phyloP scores from a whole-genome alignment of 345 rosid species.

The Eucalyptus erythrocorys region DNA sequence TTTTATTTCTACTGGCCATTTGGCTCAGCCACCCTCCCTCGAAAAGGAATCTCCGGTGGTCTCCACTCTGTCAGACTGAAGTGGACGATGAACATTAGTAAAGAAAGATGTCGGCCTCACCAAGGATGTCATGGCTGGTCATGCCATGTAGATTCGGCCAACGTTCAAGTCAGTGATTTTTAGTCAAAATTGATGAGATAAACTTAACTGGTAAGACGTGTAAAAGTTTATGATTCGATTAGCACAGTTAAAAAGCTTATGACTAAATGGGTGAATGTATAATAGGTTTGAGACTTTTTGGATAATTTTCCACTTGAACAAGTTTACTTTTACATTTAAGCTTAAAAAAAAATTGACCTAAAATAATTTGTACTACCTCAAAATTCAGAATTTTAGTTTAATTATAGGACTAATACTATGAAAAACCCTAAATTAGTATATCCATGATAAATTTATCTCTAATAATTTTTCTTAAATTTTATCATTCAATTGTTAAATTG shows the following conservation, averaged over 20 bases:
- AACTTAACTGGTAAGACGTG: accelerated
- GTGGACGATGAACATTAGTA: background rate
- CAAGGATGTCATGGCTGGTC: too few species aligned
- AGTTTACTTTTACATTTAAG: background rate
- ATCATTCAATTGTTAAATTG: too few species aligned
- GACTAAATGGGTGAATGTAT: accelerated
- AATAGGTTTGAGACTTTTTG: accelerated
- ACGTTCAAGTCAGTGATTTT: accelerated
- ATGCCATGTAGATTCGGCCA: too few species aligned
- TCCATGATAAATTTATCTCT: too few species aligned
- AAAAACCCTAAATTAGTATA: too few species aligned
- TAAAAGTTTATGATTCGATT: too few species aligned
- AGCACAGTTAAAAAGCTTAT: accelerated
- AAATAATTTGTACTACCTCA: background rate
- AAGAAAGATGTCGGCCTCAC: background rate
- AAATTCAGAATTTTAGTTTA: background rate
- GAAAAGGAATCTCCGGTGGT: background rate
- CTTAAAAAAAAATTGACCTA: background rate
- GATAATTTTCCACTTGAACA: too few species aligned
- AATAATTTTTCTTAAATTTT: too few species aligned
- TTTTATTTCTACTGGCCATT: background rate
- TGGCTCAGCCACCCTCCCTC: background rate
- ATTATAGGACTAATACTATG: too few species aligned
- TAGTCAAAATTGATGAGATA: accelerated
- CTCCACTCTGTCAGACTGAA: background rate